Conservation (phyloP, 768 basidiomycete genomes). For the Naganishia antarctica region DNA sequence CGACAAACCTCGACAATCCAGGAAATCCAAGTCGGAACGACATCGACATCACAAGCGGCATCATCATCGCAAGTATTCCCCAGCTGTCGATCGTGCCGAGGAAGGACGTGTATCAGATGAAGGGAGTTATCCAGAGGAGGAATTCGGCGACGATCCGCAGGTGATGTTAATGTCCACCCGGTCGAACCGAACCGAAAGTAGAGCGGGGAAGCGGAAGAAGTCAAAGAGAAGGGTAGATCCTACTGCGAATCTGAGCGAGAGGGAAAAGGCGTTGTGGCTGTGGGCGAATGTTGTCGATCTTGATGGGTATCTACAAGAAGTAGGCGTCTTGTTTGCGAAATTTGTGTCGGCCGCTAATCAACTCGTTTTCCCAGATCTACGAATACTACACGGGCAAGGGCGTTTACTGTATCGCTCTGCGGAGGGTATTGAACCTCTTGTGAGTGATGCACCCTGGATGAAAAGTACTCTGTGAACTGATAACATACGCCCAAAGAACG, state of each 20-base stretch:
- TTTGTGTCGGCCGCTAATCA: too few relatives aligned
- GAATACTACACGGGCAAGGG: slow-evolving; percentile 95
- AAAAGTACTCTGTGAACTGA: slow-evolving; percentile 23
- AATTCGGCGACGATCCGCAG: slow-evolving; percentile 3
- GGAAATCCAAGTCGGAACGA: background rate
- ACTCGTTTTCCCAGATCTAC: slow-evolving; percentile 54
- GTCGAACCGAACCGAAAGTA: slow-evolving; percentile 9
- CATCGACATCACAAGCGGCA: slow-evolving; percentile 5
- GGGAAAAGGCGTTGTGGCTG: slow-evolving; percentile 88
- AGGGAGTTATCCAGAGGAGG: background rate
- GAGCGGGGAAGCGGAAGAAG: slow-evolving; percentile 7
- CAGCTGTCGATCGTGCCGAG: background rate
- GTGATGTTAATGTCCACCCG: background rate
- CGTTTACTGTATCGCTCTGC: slow-evolving; percentile 87
- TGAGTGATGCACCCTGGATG: slow-evolving; percentile 53
- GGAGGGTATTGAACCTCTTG: slow-evolving; percentile 89
- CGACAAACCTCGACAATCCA: background rate
- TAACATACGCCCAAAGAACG: slow-evolving; percentile 58
- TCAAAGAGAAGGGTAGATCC: slow-evolving; percentile 5
- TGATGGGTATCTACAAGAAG: slow-evolving; percentile 89
- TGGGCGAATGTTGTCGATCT: slow-evolving; percentile 99
- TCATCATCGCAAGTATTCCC: slow-evolving; percentile 1
- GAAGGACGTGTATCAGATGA: background rate
- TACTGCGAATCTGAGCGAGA: slow-evolving; percentile 39
- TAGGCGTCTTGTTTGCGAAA: slow-evolving; percentile 42